phyloP scores from a whole-genome alignment of 306 rosid species.

The Abrus pulchellus region DNA sequence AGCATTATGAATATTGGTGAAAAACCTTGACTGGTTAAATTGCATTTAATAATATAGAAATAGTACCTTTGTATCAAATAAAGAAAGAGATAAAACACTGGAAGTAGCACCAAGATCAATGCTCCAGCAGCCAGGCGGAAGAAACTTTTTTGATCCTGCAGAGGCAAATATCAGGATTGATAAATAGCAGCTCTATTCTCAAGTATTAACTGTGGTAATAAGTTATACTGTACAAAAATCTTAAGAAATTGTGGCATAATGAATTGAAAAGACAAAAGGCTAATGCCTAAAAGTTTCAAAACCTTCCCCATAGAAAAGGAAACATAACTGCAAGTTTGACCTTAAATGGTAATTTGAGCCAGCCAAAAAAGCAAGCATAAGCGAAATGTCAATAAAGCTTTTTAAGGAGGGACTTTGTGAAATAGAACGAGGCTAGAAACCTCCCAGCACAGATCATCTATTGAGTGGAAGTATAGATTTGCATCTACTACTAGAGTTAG shows the following conservation, averaged over 20 bases:
- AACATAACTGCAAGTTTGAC: conserved; percentile 32
- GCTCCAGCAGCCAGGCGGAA: conserved; percentile 79
- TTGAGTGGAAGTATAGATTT: conserved; percentile 30
- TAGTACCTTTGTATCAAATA: conserved; percentile 81
- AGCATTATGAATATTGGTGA: conserved; percentile 30
- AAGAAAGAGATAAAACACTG: conserved; percentile 85
- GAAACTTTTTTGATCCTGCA: conserved; percentile 74
- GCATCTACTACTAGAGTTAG: conserved; percentile 24
- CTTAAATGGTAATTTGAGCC: conserved; percentile 32
- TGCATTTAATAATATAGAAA: conserved; percentile 36
- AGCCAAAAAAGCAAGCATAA: conserved; percentile 42
- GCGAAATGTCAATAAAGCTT: conserved; percentile 10
- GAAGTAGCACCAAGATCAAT: conserved; percentile 90
- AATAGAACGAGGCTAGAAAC: conserved; percentile 36
- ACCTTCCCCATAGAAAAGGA: conserved; percentile 26
- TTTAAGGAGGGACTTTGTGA: conserved; percentile 6
- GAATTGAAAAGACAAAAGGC: conserved; percentile 31
- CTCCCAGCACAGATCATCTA: conserved; percentile 36
- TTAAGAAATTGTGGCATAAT: conserved; percentile 14
- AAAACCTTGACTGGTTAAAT: conserved; percentile 20
- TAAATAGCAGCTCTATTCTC: conserved; percentile 17
- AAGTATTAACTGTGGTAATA: conserved; percentile 16
- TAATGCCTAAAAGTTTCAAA: conserved; percentile 31
- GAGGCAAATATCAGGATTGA: conserved; percentile 36
- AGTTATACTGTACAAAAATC: conserved; percentile 29